Base-by-base conservation (phyloP, 306 rosid genomes). In the Cajanus cajan region DNA sequence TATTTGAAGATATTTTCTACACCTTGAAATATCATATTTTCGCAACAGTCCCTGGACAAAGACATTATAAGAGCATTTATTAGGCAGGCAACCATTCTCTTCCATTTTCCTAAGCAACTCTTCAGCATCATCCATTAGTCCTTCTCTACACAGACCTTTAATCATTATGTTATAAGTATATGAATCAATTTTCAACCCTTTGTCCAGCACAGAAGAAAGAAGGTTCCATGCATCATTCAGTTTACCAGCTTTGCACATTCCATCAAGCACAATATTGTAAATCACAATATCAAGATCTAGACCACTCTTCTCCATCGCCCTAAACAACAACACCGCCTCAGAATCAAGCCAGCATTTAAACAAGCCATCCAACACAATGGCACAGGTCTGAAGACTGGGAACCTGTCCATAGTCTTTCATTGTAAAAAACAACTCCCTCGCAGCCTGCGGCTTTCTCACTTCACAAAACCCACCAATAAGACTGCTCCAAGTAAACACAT, bases 361-460 rank as follows among this genome's bases (percentile, higher is more conserved):
- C 14, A 77, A 70, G 21, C 84, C 74, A 76, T 70, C 84, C 74
- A 75, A 70, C 21, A 75, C 44, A 69, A 54, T 21, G 16, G 77
- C 55, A 78, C 83, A 84, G 8, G 65, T 84, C 81, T 39, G 82
- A 13, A 73, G 78, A 80, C 50, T 77, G 65, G 80, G 82, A 74
- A 63, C 76, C 31, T 40, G 71, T 6, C 82, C 82, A 34, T 51
- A 39, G 15, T 70, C 16, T 36, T 51, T 39, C 85, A 82, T 82
- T 0, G 34, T 11, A 7, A 76, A 70, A 50, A 82, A 77, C 85
- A 82, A 77, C 25, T 82, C 74, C 22, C 54, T 76, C 0, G 85
- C 85, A 70, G 79, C 87, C 36, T 50, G 13, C 12, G 79, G 85
- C 51, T 64, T 80, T 16, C 43, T 78, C 16, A 55, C 82, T 16